Evolutionary conservation across 106 monocot species (phyloP), one percentile per base, ranked within the genome.

Genomic region (Ottelia alismoides): DNA sequence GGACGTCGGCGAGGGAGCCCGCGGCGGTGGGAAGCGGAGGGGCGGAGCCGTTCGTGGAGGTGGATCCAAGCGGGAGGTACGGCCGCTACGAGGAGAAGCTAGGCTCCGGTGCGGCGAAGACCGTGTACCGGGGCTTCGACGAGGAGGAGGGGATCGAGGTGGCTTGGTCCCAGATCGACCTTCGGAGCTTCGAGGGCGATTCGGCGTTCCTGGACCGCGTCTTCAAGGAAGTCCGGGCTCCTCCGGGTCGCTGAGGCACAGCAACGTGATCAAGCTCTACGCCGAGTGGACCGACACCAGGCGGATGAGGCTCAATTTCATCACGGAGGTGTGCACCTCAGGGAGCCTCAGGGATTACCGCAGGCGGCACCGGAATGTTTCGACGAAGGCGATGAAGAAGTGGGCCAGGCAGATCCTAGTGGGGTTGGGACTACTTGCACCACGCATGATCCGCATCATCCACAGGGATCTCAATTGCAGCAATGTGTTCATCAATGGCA

Each of bases 401-500:
- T 93, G 92, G 92, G 66, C 80, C 24, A 49, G 63, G 4, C 92
- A 93, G 75, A 75, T 93, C 28, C 72, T 93, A 16, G 21, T 32
- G 27, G 92, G 83, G 0, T 69, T 93, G n/a, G n/a, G 74, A 83
- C 11, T 78, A 87, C 56, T 61, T 93, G 50, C 92, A 87, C n/a
- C 55, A 64, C 60, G 49, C 92, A 77, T 40, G 74, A 83, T 2
- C 92, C 92, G 92, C 67, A 73, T 93, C 53, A 93, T 93, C 58
- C 92, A 87, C 63, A 65, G 92, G 9, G 92, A 93, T 26, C 72
- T 93, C 55, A 93, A 93, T 40, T 83, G 76, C 75, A 83, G 82
- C 83, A 93, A 93, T 45, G 56, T 93, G 49, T 87, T 93, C 74
- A 74, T 87, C 66, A 93, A 93, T 23, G 92, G 87, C 53, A 87